Base-by-base conservation (phyloP, 345 rosid species). In the Brassica nigra region DNA sequence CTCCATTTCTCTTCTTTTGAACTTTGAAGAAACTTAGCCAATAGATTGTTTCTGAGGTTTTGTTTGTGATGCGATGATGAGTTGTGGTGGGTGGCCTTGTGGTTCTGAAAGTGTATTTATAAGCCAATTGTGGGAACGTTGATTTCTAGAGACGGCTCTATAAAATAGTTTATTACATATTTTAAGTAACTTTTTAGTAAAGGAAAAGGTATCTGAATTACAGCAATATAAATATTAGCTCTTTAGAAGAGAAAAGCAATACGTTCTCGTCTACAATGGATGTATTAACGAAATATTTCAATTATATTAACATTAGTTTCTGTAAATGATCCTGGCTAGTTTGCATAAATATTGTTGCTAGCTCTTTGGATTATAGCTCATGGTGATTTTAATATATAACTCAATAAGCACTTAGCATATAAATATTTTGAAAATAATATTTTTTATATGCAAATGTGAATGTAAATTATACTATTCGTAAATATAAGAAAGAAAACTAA, bases 91-190 rank as follows among this genome's bases (percentile, higher is more conserved):
- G 52, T 70, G 34, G 44, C 49, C 68, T 76, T 63, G 59, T 59
- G 39, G 82, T 44, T 61, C 34, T 61, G 52, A 27, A 80, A 65
- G 37, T 20, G 73, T 76, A 80, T 80, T 63, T 76, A 80, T 76
- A 80, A 52, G 34, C 76, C 52, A 37, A 23, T 29, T 62, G 4
- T 54, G 18, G 27, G 73, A 69, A 68, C 10, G 52, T 44, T 54
- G 18, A n/a, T 58, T 55, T 66, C 14, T 14, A 57, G 66, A 78
- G 72, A 78, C 68, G n/a, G 74, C 55, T 58, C 54, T 42, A 4
- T 44, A n/a, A 15, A 37, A 52, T 62, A 67, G 49, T 67, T 49
- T 47, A 16, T 47, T 67, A 4, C 16, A 33, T 77, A 62, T 63
- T 62, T 70, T 62, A 27, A 8, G 54, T 36, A 61, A 70, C 72